A percentile compares a stretch with the other conserved stretches of the same genome.
These are phyloP conservation scores for Fraxinus paxiana DNA, from an alignment of 305 asterid genomes.

Conservation along the genomic window DNA sequence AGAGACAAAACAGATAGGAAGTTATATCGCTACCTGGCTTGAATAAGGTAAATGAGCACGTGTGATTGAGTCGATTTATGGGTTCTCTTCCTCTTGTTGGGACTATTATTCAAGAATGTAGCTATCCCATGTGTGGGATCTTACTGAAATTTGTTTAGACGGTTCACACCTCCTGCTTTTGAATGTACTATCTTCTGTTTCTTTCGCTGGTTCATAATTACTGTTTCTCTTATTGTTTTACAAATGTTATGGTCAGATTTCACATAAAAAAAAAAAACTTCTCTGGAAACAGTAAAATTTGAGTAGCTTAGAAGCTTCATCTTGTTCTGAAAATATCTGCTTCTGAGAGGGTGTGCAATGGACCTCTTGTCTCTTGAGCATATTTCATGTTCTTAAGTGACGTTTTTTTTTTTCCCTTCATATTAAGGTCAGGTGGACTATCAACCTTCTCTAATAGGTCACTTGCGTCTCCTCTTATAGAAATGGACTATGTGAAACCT, in stretches of 20 bases:
- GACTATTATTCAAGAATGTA: constrained; percentile 2
- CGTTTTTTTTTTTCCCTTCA: too few relatives aligned
- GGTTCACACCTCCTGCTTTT: not conserved
- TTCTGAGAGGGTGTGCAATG: not conserved
- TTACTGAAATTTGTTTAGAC: not conserved
- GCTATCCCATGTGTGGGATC: not conserved
- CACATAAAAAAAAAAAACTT: not conserved
- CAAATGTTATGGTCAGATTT: not conserved
- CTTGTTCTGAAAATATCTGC: not conserved
- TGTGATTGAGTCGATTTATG: not conserved
- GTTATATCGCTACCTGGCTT: constrained; percentile 34
- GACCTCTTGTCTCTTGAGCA: not conserved
- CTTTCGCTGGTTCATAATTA: not conserved
- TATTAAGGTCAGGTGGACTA: not conserved
- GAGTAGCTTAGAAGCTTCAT: not conserved
- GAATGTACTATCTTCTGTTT: not conserved
- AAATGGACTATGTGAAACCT: not conserved
- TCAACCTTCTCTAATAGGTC: not conserved
- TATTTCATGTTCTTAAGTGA: not conserved
- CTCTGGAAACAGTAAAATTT: not conserved
- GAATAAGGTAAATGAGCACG: constrained; percentile 9
- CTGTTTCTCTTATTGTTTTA: not conserved
- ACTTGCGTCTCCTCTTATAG: not conserved
- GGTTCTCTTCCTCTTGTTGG: not conserved
- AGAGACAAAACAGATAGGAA: constrained; percentile 32